Base-by-base conservation (phyloP, 176 grass and related monocot genomes). In the Bolboschoenus planiculmis region DNA sequence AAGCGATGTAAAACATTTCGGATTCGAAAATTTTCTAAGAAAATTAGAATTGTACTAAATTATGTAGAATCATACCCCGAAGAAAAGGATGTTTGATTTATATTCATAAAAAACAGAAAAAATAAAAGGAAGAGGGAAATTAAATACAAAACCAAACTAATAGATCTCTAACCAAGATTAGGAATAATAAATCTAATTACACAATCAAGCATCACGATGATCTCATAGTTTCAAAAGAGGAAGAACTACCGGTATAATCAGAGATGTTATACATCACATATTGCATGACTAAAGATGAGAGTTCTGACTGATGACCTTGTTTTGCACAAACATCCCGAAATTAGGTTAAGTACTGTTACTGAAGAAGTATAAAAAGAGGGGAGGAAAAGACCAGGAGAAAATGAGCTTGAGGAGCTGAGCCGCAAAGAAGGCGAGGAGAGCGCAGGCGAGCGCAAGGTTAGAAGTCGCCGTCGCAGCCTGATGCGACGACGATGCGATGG, bases 321-420 rank as follows among this genome's bases (percentile, higher is more conserved):
- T 30, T 64, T 64, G 63, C 10, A 79, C 14, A 56, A 37, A 56
- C 27, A 34, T 56, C 56, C 27, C 14, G 20, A 31, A 61, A 61
- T 26, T 81, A 7, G 46, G 27, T 20, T 10, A 80, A 80, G 21
- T 14, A 56, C 18, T 26, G 33, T 20, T 18, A 81, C 16, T 27
- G 60, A 39, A 21, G 8, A 21, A 23, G 30, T 64, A 82, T 46
- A 46, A 35, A 66, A 16, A 81, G 21, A 62, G 35, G 56, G 10
- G 27, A 63, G 43, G 80, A 50, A 65, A 66, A 58, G 80, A 82
- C 80, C 80, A 82, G 80, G 23, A 65, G 80, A 65, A 48, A 46
- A 82, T n/a, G 23, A 82, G 56, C 37, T 82, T 82, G 56, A 82
- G 80, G 24, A 82, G 37, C 15, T 82, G 80, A 15, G 80, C 20